Percentiles rank a stretch among this genome's conserved stretches.
Conservation (phyloP, 2,329 filamentous ascomycete genomes). For the Drechslerella coelobrocha region DNA sequence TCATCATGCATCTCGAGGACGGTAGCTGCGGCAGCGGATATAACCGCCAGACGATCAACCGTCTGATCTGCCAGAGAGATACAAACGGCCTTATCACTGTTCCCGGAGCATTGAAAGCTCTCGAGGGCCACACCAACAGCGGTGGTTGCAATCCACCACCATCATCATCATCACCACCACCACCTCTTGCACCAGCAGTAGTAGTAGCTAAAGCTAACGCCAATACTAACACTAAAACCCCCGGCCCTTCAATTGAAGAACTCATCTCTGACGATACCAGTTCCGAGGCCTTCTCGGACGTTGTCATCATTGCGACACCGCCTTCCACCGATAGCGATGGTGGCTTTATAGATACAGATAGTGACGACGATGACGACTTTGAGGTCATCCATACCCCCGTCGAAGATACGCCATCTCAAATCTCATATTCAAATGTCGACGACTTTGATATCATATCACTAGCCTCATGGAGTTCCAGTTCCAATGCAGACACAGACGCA, state of each 20-base stretch:
- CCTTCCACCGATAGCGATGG: not conserved
- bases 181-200: not conserved
- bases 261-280: not conserved
- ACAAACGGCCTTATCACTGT: constrained; percentile 19
- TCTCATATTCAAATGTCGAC: too few relatives aligned
- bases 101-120: constrained; percentile 3
- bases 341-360: too few relatives aligned
- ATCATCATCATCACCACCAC: too few relatives aligned
- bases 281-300: not conserved
- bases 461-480: not conserved
- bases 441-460: constrained; percentile 13
- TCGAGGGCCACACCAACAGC: not conserved
- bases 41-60: constrained; percentile 10
- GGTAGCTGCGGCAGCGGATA: constrained; percentile 18
- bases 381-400: too few relatives aligned
- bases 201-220: not conserved
- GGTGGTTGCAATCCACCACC: too few relatives aligned
- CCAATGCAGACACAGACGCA: too few relatives aligned
- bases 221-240: not conserved
- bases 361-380: not conserved
- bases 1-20: constrained; percentile 27
- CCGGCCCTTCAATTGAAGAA: not conserved
- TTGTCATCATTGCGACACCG: constrained; percentile 1
- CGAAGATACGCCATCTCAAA: too few relatives aligned
- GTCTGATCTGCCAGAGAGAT: constrained; percentile 17